Conservation (phyloP, 108 stramenopile species). For the Mediolabrus comicus region DNA sequence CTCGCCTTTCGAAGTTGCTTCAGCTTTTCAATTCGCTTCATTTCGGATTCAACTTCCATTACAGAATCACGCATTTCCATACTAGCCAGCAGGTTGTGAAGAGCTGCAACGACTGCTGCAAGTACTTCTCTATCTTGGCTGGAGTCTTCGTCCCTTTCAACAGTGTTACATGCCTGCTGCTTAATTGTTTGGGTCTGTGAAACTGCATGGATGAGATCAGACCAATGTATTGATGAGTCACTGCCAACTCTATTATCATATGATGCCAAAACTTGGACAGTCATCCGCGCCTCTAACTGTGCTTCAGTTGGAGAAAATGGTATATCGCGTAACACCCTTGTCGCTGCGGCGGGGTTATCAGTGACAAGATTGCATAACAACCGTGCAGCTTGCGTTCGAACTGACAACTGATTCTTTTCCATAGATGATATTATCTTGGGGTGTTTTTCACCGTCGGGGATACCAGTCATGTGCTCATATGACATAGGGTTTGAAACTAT, state of each 20-base stretch:
- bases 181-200: slow-evolving; percentile 12
- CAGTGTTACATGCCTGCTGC: neutral
- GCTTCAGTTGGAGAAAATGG: slow-evolving; percentile 50
- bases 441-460: neutral
- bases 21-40: slow-evolving; percentile 24
- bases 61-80: slow-evolving; percentile 37
- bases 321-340: slow-evolving; percentile 36
- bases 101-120: slow-evolving; percentile 65
- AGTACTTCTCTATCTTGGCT: slow-evolving; percentile 55
- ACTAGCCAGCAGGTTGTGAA: slow-evolving; percentile 61
- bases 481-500: slow-evolving; percentile 2
- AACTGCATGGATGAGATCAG: slow-evolving; percentile 26
- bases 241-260: neutral
- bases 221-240: slow-evolving; percentile 56
- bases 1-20: slow-evolving; percentile 7
- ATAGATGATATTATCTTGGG: slow-evolving; percentile 1
- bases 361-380: slow-evolving; percentile 78
- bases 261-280: slow-evolving; percentile 6
- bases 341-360: slow-evolving; percentile 48
- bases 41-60: slow-evolving; percentile 23
- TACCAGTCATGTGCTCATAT: neutral
- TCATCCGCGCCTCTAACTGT: slow-evolving; percentile 34
- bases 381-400: slow-evolving; percentile 49
- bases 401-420: slow-evolving; percentile 9
- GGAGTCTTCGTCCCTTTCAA: neutral